Conservation (phyloP, 768 basidiomycete species). For the Mycena olivaceomarginata region DNA sequence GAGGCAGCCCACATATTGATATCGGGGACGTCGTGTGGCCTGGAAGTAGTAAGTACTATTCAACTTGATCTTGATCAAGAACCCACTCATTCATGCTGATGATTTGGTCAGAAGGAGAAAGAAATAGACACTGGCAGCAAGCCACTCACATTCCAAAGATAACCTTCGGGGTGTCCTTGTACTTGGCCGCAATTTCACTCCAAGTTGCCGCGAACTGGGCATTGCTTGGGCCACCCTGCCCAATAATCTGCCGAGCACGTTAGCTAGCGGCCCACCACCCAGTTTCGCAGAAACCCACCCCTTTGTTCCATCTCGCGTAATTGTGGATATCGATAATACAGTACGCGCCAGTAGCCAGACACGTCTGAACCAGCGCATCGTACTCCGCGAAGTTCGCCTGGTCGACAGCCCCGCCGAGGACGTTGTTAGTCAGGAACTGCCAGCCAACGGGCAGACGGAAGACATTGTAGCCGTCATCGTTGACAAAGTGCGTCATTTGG, state of each 20-base stretch:
- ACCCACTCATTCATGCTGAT: slow-evolving; percentile 78
- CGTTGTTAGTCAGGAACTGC: slow-evolving; percentile 69
- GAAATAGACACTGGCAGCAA: not conserved
- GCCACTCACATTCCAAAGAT: slow-evolving; percentile 69
- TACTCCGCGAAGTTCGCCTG: slow-evolving; percentile 67
- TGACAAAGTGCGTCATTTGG: slow-evolving; percentile 78
- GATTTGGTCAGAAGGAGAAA: not conserved
- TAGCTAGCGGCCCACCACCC: not conserved
- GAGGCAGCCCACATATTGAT: slow-evolving; percentile 69
- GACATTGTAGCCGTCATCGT: slow-evolving; percentile 71
- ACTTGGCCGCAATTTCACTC: slow-evolving; percentile 65
- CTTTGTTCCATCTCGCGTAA: slow-evolving; percentile 75
- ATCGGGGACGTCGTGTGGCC: slow-evolving; percentile 64
- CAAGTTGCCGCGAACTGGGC: slow-evolving; percentile 72
- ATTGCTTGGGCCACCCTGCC: slow-evolving; percentile 77
- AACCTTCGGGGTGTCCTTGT: slow-evolving; percentile 61
- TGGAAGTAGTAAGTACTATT: not conserved
- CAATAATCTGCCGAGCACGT: slow-evolving; percentile 64
- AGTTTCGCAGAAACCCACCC: slow-evolving; percentile 48
- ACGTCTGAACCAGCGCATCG: slow-evolving; percentile 69
- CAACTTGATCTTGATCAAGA: too few relatives aligned
- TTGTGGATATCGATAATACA: slow-evolving; percentile 79
- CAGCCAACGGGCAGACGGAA: slow-evolving; percentile 79
- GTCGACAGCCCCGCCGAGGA: slow-evolving; percentile 67
- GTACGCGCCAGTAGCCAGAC: slow-evolving; percentile 68